Conservation (phyloP, 1,284 basidiomycete genomes). For the Tilletia horrida region DNA sequence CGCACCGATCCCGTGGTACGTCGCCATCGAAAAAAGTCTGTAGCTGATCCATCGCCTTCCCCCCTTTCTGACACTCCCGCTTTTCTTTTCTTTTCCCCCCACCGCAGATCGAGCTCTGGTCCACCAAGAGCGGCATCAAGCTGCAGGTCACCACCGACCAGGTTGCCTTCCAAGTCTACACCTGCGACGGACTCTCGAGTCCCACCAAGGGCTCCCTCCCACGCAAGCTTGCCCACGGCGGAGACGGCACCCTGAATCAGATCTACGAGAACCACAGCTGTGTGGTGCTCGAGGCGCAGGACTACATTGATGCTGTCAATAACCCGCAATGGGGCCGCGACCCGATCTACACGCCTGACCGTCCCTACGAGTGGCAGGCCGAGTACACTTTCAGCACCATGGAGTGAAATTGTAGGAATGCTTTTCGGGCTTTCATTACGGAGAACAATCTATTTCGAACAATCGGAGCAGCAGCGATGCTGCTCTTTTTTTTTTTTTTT, state of each 20-base stretch:
- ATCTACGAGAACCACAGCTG: constrained; percentile 44
- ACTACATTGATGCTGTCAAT: constrained; percentile 47
- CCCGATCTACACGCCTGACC: constrained; percentile 38
- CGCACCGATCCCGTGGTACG: constrained; percentile 21
- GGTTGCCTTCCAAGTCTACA: constrained; percentile 44
- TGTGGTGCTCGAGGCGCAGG: constrained; percentile 47
- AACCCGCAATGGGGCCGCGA: constrained; percentile 39
- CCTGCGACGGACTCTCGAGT: constrained; percentile 33
- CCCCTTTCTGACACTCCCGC: neutral
- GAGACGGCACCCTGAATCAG: constrained; percentile 37
- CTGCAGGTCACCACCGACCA: constrained; percentile 38
- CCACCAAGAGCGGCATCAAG: constrained; percentile 41
- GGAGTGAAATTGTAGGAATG: too few relatives aligned
- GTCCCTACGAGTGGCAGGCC: constrained; percentile 43
- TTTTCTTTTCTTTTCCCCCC: constrained; percentile 12
- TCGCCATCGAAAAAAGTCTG: neutral
- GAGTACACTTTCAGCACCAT: constrained; percentile 37
- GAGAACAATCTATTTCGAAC: too few relatives aligned
- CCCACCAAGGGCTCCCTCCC: constrained; percentile 39
- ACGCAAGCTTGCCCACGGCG: constrained; percentile 45
- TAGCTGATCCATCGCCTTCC: too few relatives aligned
- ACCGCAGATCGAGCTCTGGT: constrained; percentile 39
- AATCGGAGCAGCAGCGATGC: too few relatives aligned
- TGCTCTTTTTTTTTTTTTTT: too few relatives aligned
- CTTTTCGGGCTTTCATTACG: too few relatives aligned